Percentiles rank a stretch among this genome's conserved stretches.
phyloP scores from a whole-genome alignment of 2,329 filamentous ascomycete species.

The Arthrocladium fulminans region DNA sequence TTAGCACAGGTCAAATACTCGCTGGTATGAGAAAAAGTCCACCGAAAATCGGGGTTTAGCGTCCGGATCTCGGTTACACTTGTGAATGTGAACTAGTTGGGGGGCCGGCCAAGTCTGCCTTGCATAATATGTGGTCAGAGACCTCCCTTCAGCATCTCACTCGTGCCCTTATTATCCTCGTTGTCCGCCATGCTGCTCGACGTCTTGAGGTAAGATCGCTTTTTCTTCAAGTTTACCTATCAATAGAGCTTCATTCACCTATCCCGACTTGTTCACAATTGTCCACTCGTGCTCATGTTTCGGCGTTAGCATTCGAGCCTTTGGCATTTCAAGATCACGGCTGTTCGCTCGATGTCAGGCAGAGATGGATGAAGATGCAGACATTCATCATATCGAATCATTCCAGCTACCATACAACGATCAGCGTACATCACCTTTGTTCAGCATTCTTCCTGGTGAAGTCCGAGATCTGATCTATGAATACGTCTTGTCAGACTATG shows the following conservation, averaged over 20 bases:
- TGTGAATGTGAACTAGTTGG: not conserved
- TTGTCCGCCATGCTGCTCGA: not conserved
- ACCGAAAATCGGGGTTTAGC: no score
- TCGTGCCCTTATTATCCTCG: not conserved
- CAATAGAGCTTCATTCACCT: no score
- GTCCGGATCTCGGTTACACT: not conserved
- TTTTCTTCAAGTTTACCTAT: not conserved
- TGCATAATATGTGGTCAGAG: not conserved
- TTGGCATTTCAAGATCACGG: not conserved
- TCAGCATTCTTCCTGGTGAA: constrained; percentile 38
- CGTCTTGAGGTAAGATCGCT: not conserved
- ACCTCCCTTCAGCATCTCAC: not conserved
- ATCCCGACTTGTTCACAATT: not conserved
- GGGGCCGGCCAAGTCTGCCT: not conserved
- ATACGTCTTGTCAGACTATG: constrained; percentile 25
- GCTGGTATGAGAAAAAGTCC: no score
- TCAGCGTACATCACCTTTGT: constrained; percentile 15
- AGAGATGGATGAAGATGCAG: not conserved
- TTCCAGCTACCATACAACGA: not conserved
- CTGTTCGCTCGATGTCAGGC: not conserved
- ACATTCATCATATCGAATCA: constrained; percentile 3
- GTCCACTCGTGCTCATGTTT: no score
- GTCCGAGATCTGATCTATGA: constrained; percentile 42
- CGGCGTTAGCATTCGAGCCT: not conserved
- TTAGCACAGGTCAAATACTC: no score